phyloP scores from a whole-genome alignment of 352 stramenopile species.

The Globisporangium splendens region DNA sequence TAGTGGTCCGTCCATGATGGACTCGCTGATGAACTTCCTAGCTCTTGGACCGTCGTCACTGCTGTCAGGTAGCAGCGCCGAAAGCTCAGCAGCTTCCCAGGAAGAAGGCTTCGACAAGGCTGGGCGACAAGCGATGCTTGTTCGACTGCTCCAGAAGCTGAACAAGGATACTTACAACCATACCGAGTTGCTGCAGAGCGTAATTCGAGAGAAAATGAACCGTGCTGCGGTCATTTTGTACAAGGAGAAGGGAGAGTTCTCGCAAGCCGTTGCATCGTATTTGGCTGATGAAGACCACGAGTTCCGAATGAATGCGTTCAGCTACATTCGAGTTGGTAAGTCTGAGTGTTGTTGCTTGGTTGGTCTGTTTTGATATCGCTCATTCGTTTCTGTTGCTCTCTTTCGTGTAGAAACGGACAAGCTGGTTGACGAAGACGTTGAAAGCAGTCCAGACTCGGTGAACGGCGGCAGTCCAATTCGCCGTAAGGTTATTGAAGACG shows the following conservation, averaged over 20 bases:
- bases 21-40: conserved; percentile 87
- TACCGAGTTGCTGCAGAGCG: conserved; percentile 58
- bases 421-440: conserved; percentile 37
- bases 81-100: conserved; percentile 43
- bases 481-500: conserved; percentile 72
- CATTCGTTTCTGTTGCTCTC: not conserved
- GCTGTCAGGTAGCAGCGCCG: conserved; percentile 24
- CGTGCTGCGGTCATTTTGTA: conserved; percentile 79
- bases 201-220: conserved; percentile 78
- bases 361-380: not conserved
- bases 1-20: conserved; percentile 70
- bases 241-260: conserved; percentile 76
- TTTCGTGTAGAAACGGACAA: conserved; percentile 32
- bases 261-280: conserved; percentile 74
- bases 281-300: conserved; percentile 77
- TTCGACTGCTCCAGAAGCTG: conserved; percentile 80
- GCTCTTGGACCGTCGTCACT: conserved; percentile 71
- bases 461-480: conserved; percentile 30
- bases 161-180: conserved; percentile 83
- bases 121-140: conserved; percentile 78
- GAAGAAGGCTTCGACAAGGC: conserved; percentile 84
- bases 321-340: conserved; percentile 62
- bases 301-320: conserved; percentile 82
- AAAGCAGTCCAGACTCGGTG: conserved; percentile 17
- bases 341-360: not conserved